Conservation (phyloP, 495 filamentous ascomycete species). For the Aspergillus homomorphus region DNA sequence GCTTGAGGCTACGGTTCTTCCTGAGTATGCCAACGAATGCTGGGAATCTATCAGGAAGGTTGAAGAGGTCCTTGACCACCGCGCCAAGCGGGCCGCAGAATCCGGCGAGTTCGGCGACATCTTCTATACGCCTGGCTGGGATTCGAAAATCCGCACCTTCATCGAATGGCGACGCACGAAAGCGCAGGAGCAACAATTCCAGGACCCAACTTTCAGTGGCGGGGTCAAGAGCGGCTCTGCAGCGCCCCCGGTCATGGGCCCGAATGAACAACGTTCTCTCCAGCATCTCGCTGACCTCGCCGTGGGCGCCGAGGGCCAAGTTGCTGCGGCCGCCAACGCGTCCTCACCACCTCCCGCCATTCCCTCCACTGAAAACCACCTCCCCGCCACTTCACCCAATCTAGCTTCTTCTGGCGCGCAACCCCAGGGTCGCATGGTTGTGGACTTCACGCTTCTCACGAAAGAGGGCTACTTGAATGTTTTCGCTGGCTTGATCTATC, state of each 20-base stretch:
- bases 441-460: slow-evolving; percentile 45
- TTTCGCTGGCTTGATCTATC: slow-evolving; percentile 43
- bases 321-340: slow-evolving; percentile 33
- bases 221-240: slow-evolving; percentile 18
- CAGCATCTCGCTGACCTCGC: slow-evolving; percentile 67
- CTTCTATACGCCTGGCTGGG: slow-evolving; percentile 42
- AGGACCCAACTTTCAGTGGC: slow-evolving; percentile 25
- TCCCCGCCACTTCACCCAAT: slow-evolving; percentile 30
- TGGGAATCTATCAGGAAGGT: slow-evolving; percentile 44
- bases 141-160: slow-evolving; percentile 47
- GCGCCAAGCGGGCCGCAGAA: slow-evolving; percentile 26
- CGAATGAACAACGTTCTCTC: slow-evolving; percentile 50
- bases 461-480: slow-evolving; percentile 47
- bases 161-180: slow-evolving; percentile 44
- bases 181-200: slow-evolving; percentile 38
- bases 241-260: slow-evolving; percentile 41
- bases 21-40: slow-evolving; percentile 40
- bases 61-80: slow-evolving; percentile 45
- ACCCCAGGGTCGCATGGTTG: slow-evolving; percentile 35
- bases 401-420: slow-evolving; percentile 26
- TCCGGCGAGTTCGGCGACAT: slow-evolving; percentile 36
- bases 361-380: slow-evolving; percentile 26
- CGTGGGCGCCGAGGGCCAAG: slow-evolving; percentile 45
- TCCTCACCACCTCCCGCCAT: slow-evolving; percentile 36
- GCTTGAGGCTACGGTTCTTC: slow-evolving; percentile 57